Evolutionary conservation across 192 early-diverging fungal species (phyloP).

Genomic region (Umbelopsis isabellina): DNA sequence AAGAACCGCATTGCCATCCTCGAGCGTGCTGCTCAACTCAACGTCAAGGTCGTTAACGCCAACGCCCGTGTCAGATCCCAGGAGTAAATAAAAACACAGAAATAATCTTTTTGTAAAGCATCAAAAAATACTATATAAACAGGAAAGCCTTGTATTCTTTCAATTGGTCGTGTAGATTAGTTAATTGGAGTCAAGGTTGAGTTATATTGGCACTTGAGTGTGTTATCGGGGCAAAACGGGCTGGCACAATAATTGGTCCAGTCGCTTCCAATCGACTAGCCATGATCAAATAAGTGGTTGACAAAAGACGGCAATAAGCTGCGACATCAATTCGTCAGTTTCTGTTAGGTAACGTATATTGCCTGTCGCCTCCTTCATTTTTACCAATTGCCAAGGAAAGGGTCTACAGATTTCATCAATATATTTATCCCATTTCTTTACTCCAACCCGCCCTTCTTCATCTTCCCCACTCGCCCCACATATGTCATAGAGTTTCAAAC

Average conservation of each 20-base stretch:
- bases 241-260: no score
- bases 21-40: slow-evolving; percentile 93
- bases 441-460: no score
- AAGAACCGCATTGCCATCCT: slow-evolving; percentile 92
- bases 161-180: not conserved
- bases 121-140: slow-evolving; percentile 20
- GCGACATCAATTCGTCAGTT: no score
- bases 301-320: no score
- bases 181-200: not conserved
- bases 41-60: slow-evolving; percentile 96
- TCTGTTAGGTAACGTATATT: no score
- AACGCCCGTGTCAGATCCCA: slow-evolving; percentile 81
- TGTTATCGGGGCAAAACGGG: not conserved
- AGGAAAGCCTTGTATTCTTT: slow-evolving; percentile 12
- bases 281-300: no score
- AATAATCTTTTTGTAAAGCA: slow-evolving; percentile 23
- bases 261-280: no score
- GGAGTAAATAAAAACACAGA: slow-evolving; percentile 57
- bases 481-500: not conserved
- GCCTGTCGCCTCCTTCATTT: no score
- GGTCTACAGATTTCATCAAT: no score
- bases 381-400: no score
- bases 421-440: no score
- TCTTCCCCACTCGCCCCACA: no score
- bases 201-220: not conserved